Base-by-base conservation (phyloP, 2,329 filamentous ascomycete species). In the Cyphellophora attinorum region DNA sequence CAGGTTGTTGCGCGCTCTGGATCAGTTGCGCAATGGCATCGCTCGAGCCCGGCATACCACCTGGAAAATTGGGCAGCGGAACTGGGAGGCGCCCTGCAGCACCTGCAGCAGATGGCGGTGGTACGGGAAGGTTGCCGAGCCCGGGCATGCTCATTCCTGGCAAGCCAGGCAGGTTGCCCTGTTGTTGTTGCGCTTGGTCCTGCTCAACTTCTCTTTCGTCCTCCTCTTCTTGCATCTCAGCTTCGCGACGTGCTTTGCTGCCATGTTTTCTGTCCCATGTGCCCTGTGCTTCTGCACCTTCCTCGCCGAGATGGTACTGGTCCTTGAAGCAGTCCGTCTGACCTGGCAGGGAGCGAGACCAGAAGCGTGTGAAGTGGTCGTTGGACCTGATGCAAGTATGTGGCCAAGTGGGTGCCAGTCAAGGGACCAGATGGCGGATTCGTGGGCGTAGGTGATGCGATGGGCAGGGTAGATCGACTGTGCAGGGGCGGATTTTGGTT, bases 351-450 rank as follows among this genome's bases (percentile, higher is more conserved):
- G 85, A 76, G 27, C 91, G 79, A 3, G 88, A 86, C 91, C 91
- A 98, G 65, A 98, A 98, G 31, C 91, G 79, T 2, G 91, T 96
- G 42, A 94, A 88, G 27, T 91, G 81, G 57, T 98, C 91, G 57
- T 98, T 96, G 8, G 88, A 10, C 91, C 91, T 2, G 89, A 93
- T 1, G 88, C 88, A 5, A 98, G 73, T 44, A 98, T 89, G 54
- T 98, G 91, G 17, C 91, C 91, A 0, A 96, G 70, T 1, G 91
- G 91, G 55, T 98, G 91, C 88, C 91, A 98, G 63, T 95, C 88
- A 32, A 98, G 72, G 12, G 88, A 93, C 91, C 91, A 98, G 45
- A 98, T 91, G 12, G 86, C 85, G 55, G 88, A 93, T 48, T 93
- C 84, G 57, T 98, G 91, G 1, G 91, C 91, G 52, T 80, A 89